Evolutionary conservation across 2,329 filamentous ascomycete species (phyloP).

Genomic region (Drechslerella coelobrocha): DNA sequence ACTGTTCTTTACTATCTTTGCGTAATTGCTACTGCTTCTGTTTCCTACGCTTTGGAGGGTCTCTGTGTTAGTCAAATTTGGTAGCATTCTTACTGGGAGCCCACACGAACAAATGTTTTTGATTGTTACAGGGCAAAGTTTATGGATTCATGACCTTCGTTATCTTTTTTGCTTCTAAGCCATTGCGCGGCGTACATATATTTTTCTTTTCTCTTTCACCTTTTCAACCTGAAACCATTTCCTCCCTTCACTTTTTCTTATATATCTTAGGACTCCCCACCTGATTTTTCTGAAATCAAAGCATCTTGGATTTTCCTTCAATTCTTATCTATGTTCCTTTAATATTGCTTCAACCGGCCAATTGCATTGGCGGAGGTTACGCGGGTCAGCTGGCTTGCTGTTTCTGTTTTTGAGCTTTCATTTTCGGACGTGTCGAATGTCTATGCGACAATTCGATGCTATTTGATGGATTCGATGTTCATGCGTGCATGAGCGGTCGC

Average conservation of each 20-base stretch:
- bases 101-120: constrained; percentile 34
- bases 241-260: constrained; percentile 32
- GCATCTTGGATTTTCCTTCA: too few relatives aligned
- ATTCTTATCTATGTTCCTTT: too few relatives aligned
- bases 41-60: constrained; percentile 22
- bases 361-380: too few relatives aligned
- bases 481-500: too few relatives aligned
- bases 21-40: constrained; percentile 4
- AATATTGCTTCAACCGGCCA: too few relatives aligned
- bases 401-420: too few relatives aligned
- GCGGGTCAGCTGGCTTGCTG: too few relatives aligned
- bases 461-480: too few relatives aligned
- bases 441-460: too few relatives aligned
- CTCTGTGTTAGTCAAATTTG: constrained; percentile 35
- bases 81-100: neutral
- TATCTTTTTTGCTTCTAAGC: constrained; percentile 21
- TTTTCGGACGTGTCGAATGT: too few relatives aligned
- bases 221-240: constrained; percentile 30
- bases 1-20: constrained; percentile 1
- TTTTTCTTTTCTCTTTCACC: neutral
- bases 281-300: too few relatives aligned
- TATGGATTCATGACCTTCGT: constrained; percentile 25
- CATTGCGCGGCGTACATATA: neutral
- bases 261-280: neutral
- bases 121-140: constrained; percentile 19